A percentile compares a stretch with the other conserved stretches of the same genome.
Conservation (phyloP, 2,329 filamentous ascomycete genomes). For the Verticillium longisporum region DNA sequence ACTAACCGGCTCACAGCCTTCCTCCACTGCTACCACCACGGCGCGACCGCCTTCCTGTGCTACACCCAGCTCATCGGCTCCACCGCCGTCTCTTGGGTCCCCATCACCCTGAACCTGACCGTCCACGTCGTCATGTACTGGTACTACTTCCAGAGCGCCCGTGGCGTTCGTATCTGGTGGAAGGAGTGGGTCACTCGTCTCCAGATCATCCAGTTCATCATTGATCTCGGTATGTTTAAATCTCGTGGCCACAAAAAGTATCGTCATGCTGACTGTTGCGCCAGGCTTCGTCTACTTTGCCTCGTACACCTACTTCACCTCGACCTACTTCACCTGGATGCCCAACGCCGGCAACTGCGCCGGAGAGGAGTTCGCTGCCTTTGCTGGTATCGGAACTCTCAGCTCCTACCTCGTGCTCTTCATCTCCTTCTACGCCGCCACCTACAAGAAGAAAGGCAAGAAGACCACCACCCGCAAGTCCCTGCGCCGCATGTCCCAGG, state of each 20-base stretch:
- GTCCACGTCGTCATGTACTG: slow-evolving; percentile 99
- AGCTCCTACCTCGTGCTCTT: slow-evolving; percentile 96
- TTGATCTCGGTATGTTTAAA: slow-evolving; percentile 73
- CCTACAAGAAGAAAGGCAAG: slow-evolving; percentile 85
- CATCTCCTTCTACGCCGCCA: slow-evolving; percentile 98
- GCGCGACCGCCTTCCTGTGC: slow-evolving; percentile 92
- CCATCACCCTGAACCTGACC: slow-evolving; percentile 83
- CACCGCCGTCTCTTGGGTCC: slow-evolving; percentile 91
- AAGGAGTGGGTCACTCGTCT: slow-evolving; percentile 99
- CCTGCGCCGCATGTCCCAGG: slow-evolving; percentile 58
- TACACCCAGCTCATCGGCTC: slow-evolving; percentile 93
- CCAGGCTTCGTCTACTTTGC: slow-evolving; percentile 96
- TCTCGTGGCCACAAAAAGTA: background rate
- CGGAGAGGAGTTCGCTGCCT: slow-evolving; percentile 93
- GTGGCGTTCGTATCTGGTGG: slow-evolving; percentile 96
- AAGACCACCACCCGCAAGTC: slow-evolving; percentile 65
- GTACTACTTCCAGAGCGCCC: slow-evolving; percentile 99
- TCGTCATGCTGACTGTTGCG: background rate
- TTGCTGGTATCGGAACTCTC: slow-evolving; percentile 85
- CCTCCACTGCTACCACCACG: slow-evolving; percentile 98
- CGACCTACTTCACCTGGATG: slow-evolving; percentile 78
- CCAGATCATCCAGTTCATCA: slow-evolving; percentile 95
- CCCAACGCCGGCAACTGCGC: slow-evolving; percentile 83
- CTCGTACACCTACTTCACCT: slow-evolving; percentile 97
- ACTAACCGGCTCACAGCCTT: slow-evolving; percentile 55